Percentiles rank a stretch among this genome's conserved stretches.
phyloP scores from a whole-genome alignment of 2,329 filamentous ascomycete species.

The Epichloe gansuensis region DNA sequence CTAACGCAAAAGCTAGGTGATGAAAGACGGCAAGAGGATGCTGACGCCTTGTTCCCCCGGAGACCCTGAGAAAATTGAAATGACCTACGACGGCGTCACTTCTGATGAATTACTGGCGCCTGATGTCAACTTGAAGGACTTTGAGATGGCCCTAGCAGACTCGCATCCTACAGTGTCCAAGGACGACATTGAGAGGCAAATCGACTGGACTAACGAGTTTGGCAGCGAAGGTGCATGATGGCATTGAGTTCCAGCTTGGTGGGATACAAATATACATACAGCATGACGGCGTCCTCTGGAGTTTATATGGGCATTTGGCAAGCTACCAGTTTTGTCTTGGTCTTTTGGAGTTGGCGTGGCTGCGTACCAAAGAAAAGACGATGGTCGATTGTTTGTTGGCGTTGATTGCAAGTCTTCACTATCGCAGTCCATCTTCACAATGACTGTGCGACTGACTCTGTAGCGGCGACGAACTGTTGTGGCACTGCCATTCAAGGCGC shows the following conservation, averaged over 20 bases:
- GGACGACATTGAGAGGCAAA: conserved; percentile 71
- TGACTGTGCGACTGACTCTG: background rate
- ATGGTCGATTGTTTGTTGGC: background rate
- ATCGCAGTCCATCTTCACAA: background rate
- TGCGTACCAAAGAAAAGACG: background rate
- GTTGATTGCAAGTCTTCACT: background rate
- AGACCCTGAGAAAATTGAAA: conserved; percentile 72
- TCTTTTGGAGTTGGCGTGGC: conserved; percentile 3
- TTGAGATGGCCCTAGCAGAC: conserved; percentile 79
- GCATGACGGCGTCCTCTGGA: conserved; percentile 19
- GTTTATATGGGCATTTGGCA: conserved; percentile 14
- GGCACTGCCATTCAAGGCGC: background rate
- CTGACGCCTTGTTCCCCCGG: conserved; percentile 90
- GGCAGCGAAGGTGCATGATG: conserved; percentile 66
- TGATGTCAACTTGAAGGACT: conserved; percentile 77
- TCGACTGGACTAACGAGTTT: conserved; percentile 93
- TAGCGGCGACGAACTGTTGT: background rate
- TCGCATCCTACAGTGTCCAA: conserved; percentile 81
- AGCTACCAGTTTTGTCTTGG: conserved; percentile 7
- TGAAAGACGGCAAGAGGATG: conserved; percentile 52
- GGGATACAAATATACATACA: conserved; percentile 9
- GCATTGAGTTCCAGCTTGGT: conserved; percentile 1
- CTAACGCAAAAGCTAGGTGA: conserved; percentile 40
- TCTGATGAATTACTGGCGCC: conserved; percentile 78
- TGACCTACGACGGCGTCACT: conserved; percentile 83